A percentile compares a stretch with the other conserved stretches of the same genome.
Conservation (phyloP, 768 basidiomycete species). For the Rickenella mellea region DNA sequence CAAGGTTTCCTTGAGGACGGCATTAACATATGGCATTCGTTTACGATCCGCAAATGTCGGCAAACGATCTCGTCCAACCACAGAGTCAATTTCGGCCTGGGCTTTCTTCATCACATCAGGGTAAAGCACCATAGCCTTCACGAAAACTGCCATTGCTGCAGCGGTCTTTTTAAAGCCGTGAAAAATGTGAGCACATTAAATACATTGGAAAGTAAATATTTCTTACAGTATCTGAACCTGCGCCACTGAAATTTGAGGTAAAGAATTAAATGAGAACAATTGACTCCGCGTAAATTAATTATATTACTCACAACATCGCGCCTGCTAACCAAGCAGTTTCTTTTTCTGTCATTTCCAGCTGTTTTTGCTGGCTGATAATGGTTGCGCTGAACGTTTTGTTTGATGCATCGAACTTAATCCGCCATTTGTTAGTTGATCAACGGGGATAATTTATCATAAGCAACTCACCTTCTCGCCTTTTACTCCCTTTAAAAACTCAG, state of each 20-base stretch:
- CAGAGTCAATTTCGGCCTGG: constrained; percentile 9
- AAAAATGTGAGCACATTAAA: constrained; percentile 4
- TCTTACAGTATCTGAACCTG: constrained; percentile 12
- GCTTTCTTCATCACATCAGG: constrained; percentile 14
- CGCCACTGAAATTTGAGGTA: background rate
- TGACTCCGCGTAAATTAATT: too few species aligned
- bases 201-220: constrained; percentile 23
- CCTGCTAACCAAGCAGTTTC: too few species aligned
- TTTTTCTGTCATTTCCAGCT: too few species aligned
- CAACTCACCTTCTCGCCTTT: too few species aligned
- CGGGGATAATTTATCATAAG: too few species aligned
- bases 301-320: too few species aligned
- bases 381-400: background rate
- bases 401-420: background rate
- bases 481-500: constrained; percentile 1
- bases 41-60: constrained; percentile 7
- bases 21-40: constrained; percentile 9
- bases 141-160: too few species aligned
- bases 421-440: constrained; percentile 1
- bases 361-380: too few species aligned
- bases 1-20: constrained; percentile 9
- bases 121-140: constrained; percentile 19
- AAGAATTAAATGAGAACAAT: background rate
- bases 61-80: constrained; percentile 1
- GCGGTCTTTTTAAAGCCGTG: background rate